phyloP scores from a whole-genome alignment of 2,329 filamentous ascomycete species.

The Fusarium sp. region DNA sequence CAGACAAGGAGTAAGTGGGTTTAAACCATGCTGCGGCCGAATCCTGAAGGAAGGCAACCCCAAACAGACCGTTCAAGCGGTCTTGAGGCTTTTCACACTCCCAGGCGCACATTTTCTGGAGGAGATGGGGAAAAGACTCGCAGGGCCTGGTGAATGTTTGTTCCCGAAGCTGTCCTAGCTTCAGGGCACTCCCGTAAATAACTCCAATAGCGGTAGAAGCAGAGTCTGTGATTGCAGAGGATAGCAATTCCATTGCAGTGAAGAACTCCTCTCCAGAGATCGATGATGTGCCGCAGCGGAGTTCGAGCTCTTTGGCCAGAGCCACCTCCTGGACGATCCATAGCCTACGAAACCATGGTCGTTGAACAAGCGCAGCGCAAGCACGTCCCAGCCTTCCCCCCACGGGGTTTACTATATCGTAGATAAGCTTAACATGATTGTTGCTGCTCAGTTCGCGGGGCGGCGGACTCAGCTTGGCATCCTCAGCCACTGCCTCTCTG shows the following conservation, averaged over 20 bases:
- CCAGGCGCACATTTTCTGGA: accelerated
- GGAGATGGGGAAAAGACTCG: neutral
- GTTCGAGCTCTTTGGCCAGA: neutral
- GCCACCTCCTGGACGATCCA: neutral
- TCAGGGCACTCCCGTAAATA: no score
- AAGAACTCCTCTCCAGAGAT: no score
- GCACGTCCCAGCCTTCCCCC: no score
- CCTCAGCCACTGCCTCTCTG: no score
- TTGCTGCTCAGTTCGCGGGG: no score
- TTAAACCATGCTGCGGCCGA: neutral
- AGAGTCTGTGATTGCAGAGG: no score
- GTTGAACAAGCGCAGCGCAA: neutral
- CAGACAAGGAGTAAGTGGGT: neutral
- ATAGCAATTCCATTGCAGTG: no score
- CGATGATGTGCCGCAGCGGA: neutral
- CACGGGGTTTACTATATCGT: no score
- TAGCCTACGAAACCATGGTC: neutral
- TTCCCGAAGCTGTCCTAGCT: neutral
- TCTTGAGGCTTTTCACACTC: neutral
- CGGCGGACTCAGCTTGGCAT: no score
- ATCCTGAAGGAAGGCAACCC: neutral
- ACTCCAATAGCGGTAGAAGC: no score
- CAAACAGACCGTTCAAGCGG: neutral
- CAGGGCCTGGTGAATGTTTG: neutral
- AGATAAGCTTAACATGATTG: no score